Conservation (phyloP, 352 stramenopile genomes). For the Plasmopara viticola region DNA sequence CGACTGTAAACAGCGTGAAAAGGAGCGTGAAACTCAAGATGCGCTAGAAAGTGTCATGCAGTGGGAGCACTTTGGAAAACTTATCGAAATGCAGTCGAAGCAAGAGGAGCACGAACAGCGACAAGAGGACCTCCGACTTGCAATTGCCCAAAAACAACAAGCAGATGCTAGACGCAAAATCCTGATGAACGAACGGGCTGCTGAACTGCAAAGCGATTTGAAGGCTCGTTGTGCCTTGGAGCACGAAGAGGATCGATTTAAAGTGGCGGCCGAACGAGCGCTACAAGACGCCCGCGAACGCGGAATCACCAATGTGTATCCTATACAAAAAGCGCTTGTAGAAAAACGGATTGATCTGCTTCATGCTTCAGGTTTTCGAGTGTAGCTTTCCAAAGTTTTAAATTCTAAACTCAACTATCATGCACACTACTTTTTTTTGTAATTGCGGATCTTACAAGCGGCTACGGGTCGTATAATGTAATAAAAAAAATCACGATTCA, state of each 20-base stretch:
- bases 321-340: conserved; percentile 63
- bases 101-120: conserved; percentile 61
- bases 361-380: conserved; percentile 60
- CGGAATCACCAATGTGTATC: conserved; percentile 56
- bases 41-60: conserved; percentile 44
- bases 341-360: conserved; percentile 72
- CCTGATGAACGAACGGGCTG: conserved; percentile 33
- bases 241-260: conserved; percentile 55
- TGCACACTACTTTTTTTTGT: conserved; percentile 2
- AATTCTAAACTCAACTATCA: not conserved
- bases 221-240: conserved; percentile 30
- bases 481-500: conserved; percentile 8
- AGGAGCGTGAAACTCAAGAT: conserved; percentile 32
- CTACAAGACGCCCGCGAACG: conserved; percentile 53
- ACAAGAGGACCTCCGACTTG: conserved; percentile 52
- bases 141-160: conserved; percentile 71
- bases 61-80: conserved; percentile 64
- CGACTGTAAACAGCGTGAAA: conserved; percentile 35
- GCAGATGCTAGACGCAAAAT: conserved; percentile 57
- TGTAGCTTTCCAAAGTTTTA: conserved; percentile 29
- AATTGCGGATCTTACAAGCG: not conserved
- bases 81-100: conserved; percentile 43
- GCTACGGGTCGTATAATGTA: not conserved
- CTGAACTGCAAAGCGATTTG: conserved; percentile 26
- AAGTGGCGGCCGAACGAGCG: conserved; percentile 41